Conservation (phyloP, 306 rosid species). For the Acacia melanoxylon region DNA sequence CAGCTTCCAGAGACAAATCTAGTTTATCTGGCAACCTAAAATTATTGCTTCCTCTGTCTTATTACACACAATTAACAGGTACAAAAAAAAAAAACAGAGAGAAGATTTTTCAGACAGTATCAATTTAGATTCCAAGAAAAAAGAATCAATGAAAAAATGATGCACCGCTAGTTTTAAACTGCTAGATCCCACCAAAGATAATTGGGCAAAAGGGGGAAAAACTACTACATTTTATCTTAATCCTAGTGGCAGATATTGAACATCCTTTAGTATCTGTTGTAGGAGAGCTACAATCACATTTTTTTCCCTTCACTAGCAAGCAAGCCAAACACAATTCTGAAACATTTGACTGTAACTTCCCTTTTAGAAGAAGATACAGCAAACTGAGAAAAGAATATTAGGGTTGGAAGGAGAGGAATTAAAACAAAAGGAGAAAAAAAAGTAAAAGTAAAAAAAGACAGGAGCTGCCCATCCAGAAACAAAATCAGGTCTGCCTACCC, state of each 20-base stretch:
- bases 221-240: conserved; percentile 70
- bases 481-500: conserved; percentile 66
- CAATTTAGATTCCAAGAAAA: conserved; percentile 57
- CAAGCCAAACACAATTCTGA: conserved; percentile 77
- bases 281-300: conserved; percentile 93
- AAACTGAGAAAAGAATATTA: conserved; percentile 39
- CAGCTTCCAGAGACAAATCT: conserved; percentile 21
- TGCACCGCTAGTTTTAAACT: conserved; percentile 70
- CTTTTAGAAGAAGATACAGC: conserved; percentile 51
- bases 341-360: conserved; percentile 60
- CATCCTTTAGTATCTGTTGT: conserved; percentile 70
- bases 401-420: conserved; percentile 42
- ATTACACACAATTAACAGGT: conserved; percentile 38
- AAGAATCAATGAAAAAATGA: conserved; percentile 88
- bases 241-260: conserved; percentile 85
- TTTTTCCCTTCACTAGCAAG: conserved; percentile 63
- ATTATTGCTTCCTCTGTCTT: conserved; percentile 34
- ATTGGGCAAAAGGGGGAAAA: conserved; percentile 30
- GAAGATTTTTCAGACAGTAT: conserved; percentile 40
- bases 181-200: conserved; percentile 74
- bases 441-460: neutral
- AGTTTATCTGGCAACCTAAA: conserved; percentile 36
- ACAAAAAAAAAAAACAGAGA: neutral
- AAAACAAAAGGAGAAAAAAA: neutral
- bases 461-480: conserved; percentile 60